These are phyloP conservation scores for Penicillium paneum DNA, from an alignment of 2,329 filamentous ascomycete species.

Conservation along the genomic window DNA sequence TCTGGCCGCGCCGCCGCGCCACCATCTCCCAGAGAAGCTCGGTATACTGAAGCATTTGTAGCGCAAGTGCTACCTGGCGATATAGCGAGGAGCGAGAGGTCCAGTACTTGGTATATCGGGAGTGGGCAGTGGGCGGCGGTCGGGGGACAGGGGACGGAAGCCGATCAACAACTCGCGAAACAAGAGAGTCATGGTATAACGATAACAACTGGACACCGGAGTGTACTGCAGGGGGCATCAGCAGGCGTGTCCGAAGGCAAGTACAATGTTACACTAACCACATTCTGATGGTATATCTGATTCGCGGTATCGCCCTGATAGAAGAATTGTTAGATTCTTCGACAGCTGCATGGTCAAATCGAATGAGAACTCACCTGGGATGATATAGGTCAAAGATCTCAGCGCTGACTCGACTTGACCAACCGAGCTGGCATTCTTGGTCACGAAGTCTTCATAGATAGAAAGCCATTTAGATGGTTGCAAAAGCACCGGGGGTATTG, in stretches of 20 bases:
- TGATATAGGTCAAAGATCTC: slow-evolving; percentile 90
- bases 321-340: not conserved
- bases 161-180: slow-evolving; percentile 62
- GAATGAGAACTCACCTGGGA: slow-evolving; percentile 59
- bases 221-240: slow-evolving; percentile 55
- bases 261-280: slow-evolving; percentile 45
- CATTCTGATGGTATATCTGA: slow-evolving; percentile 94
- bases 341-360: not conserved
- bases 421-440: slow-evolving; percentile 89
- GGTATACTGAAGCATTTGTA: slow-evolving; percentile 91
- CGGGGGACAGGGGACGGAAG: slow-evolving; percentile 52
- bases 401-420: slow-evolving; percentile 93
- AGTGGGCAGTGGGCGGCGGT: slow-evolving; percentile 56
- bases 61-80: slow-evolving; percentile 71
- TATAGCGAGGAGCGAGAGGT: slow-evolving; percentile 65
- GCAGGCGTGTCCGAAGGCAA: not conserved
- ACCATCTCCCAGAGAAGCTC: slow-evolving; percentile 98
- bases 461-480: slow-evolving; percentile 41
- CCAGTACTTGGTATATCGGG: slow-evolving; percentile 64
- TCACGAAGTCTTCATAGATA: slow-evolving; percentile 70
- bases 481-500: slow-evolving; percentile 31
- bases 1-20: slow-evolving; percentile 78
- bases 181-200: slow-evolving; percentile 85
- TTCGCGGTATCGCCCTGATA: slow-evolving; percentile 54
- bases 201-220: slow-evolving; percentile 86